Base-by-base conservation (phyloP, 495 filamentous ascomycete species). In the Trichoderma gamsii region DNA sequence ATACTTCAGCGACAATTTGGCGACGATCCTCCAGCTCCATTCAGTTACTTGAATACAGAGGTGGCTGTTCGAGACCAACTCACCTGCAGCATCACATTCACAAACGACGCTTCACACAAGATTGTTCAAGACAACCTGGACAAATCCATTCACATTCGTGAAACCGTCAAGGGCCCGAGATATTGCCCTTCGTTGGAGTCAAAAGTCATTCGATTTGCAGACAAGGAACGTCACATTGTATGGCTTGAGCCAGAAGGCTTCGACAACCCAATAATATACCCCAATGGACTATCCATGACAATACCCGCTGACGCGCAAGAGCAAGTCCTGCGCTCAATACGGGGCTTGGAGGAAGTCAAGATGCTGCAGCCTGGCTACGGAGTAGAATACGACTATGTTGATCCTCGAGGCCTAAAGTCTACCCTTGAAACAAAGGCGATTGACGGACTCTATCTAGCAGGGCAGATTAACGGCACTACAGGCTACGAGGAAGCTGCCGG, bases 241-340 rank as follows among this genome's bases (percentile, higher is more conserved):
- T 99, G 95, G 95, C 86, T 99, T 7, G 95, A 99, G 74, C 95
- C 96, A 0, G 95, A 99, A 80, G 95, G 95, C 18, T 95, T 97
- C 74, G 84, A 93, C 69, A 95, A 86, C 76, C 87, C 96, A 70
- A 85, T 96, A 61, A 88, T 99, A 70, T 99, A 99, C 78, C 95
- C 95, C 5, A 98, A 98, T 73, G 95, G 95, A 4, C 91, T 99
- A 38, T 96, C 91, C 23, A 97, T 97, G 92, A 98, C 95, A 0
- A 86, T 99, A 11, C 95, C 95, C 0, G 90, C 86, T 23, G 89
- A 91, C 35, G 91, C 88, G 3, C 95, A 99, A 76, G 88, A 90
- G 69, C 85, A 86, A 51, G 87, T 97, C 77, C 83, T 99, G 13
- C 90, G 87, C 66, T 96, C 92, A 0, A 89, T 99, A 67, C 83